Evolutionary conservation across 129 eudicot genomes (phyloP), one percentile per base, ranked within the genome.

Genomic region (Dittrichia graveolens): DNA sequence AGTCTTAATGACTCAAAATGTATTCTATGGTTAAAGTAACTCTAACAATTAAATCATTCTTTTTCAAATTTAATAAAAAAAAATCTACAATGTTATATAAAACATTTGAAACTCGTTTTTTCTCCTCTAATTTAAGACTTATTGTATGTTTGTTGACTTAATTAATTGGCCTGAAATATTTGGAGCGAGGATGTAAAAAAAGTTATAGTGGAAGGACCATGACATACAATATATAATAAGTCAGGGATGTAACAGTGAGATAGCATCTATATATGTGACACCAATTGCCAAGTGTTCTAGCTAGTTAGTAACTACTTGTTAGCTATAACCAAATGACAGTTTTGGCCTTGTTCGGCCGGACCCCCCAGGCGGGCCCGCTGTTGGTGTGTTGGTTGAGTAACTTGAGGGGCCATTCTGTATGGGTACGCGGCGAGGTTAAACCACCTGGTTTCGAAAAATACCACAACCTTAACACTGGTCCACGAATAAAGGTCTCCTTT

Each of bases 331-430:
- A 11, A 24, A 74, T 52, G 65, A 7, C 47, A 50, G 61, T 47
- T 48, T 49, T 62, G 59, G 2, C 59, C 72, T 8, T 67, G 15
- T 3, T 46, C 43, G 19, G 12, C 3, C 50, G 8, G 49, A n/a
- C n/a, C n/a, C n/a, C n/a, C n/a, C n/a, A n/a, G 62, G 43, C 9
- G 5, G n/a, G 66, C 34, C 41, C 59, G 15, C 37, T 16, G 65
- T 42, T 7, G 44, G 9, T 69, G 81, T 77, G 70, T 68, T 60
- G 70, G 9, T 68, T 77, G 55, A 48, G 19, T 12, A 13, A 24
- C 24, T n/a, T 13, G 81, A 58, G 53, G 81, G 75, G 81, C 52
- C 81, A 69, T 37, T 77, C 3, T 43, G 47, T 39, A 5, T 40
- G 2, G 16, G 4, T 62, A 76, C 50, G 55, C 75, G 75, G 80